Base-by-base conservation (phyloP, 2,329 filamentous ascomycete genomes). In the Aureobasidium mangrovei region DNA sequence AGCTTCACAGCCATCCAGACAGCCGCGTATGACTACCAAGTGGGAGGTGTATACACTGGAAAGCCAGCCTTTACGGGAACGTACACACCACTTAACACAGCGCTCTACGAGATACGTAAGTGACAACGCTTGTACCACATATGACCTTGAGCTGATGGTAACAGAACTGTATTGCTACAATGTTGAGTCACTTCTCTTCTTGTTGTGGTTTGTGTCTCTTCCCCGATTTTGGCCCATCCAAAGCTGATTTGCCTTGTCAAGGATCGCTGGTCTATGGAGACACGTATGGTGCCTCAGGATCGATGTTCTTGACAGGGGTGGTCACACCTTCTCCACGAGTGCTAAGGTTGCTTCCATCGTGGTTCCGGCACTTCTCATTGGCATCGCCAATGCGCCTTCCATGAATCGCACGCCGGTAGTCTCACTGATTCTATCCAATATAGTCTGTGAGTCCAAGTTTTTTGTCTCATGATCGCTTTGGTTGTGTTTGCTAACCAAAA, bases 111-210 rank as follows among this genome's bases (percentile, higher is more conserved):
- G 27, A 53, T 53, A 1, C 49, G 32, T 35, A 35, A 35, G 32
- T 7, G 7, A 35, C 10, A 7, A 7, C 7, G 7, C 10, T 7
- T 35, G 10, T 35, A 35, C 32, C 32, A 35, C 10, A 35, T 12
- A 35, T 12, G 10, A 35, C 7, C 10, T 35, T 12, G 32, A 35
- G 10, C 32, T 35, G 32, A 35, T 12, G 32, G 32, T 7, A 12
- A 7, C 32, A 35, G 32, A 53, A 8, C 7, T 53, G 26, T 53
- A 53, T 31, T 53, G 49, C 49, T 53, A 53, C 32, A 53, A 53
- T n/a, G 49, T 53, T 7, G 39, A 43, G 31, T 53, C 49, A 12
- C 10, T 53, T n/a, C 26, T 53, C 12, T 53, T 53, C 27, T 32
- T 53, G 26, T 43, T 29, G 2, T 53, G 49, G 32, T 35, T 7